Evolutionary conservation across 306 rosid genomes (phyloP), one percentile per base, ranked within the genome.

Genomic region (Vicia faba): DNA sequence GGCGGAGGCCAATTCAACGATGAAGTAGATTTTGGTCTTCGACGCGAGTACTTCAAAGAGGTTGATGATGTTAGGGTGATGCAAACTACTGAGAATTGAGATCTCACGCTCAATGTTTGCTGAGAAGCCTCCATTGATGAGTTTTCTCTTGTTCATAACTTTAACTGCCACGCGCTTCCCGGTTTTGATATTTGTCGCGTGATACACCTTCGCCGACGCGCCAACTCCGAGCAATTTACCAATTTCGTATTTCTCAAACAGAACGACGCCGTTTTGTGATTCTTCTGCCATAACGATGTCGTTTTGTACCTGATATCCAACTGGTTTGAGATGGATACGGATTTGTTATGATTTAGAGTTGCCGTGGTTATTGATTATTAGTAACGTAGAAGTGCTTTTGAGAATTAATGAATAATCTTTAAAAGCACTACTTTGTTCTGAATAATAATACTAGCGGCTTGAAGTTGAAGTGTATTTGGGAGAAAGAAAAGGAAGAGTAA

Each of bases 181-280:
- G 0, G 79, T 80, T 1, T 4, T 5, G 8, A 88, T 25, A 33
- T 80, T 63, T 12, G 82, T 72, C 7, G 89, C 98, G 59, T 86
- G 90, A 73, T 86, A 93, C 5, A 93, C 98, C 76, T 88, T 93
- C 0, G 88, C 97, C 36, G 80, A 88, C 0, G 96, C 93, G 1
- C 98, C 98, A 3, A 75, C 46, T 0, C 98, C 98, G 0, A 93
- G 63, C 2, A 93, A 68, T 60, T 51, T 74, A 1, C 79, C 75
- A 1, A 89, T 18, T 51, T 84, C 77, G 80, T 93, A 93, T 28
- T 81, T 81, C 0, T 63, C 77, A 48, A 78, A 61, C 65, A 81
- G 60, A 60, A 81, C 68, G 38, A 51, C 66, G 11, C 51, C 57
- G 19, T 29, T 23, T 16, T 29, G 38, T 53, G 54, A 16, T 43